These are phyloP conservation scores for Apiospora koreana DNA, from an alignment of 2,329 filamentous ascomycete species.

Conservation along the genomic window DNA sequence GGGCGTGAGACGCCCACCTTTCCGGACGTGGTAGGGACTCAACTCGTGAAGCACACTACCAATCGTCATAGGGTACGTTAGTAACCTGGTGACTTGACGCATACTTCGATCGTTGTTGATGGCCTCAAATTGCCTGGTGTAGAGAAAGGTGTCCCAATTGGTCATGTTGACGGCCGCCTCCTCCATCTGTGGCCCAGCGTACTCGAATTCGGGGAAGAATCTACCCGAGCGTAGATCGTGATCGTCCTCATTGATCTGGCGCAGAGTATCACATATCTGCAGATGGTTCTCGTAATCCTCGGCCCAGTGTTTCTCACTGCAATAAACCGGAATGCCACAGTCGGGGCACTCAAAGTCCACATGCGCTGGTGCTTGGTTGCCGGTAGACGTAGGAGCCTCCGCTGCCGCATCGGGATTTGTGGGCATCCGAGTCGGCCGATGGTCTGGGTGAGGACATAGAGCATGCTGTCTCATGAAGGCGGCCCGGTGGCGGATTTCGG, in stretches of 20 bases:
- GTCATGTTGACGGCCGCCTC: slow-evolving; percentile 95
- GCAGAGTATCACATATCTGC: slow-evolving; percentile 86
- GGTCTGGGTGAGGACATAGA: slow-evolving; percentile 87
- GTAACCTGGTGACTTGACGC: slow-evolving; percentile 86
- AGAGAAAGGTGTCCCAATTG: slow-evolving; percentile 97
- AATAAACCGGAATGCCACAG: slow-evolving; percentile 91
- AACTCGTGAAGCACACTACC: slow-evolving; percentile 91
- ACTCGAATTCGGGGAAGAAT: slow-evolving; percentile 91
- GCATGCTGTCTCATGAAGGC: slow-evolving; percentile 92
- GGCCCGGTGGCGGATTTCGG: slow-evolving; percentile 83
- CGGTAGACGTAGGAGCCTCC: slow-evolving; percentile 51
- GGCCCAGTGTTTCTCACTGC: slow-evolving; percentile 92
- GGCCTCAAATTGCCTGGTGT: slow-evolving; percentile 86
- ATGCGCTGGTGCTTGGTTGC: slow-evolving; percentile 54
- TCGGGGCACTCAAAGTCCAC: slow-evolving; percentile 95
- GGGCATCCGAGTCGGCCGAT: slow-evolving; percentile 72
- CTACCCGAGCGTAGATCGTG: slow-evolving; percentile 90
- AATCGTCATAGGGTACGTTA: slow-evolving; percentile 93
- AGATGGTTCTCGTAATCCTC: slow-evolving; percentile 93
- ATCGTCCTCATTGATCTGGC: slow-evolving; percentile 96
- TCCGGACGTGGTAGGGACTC: slow-evolving; percentile 83
- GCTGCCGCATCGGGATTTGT: slow-evolving; percentile 65
- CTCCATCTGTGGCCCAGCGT: slow-evolving; percentile 86
- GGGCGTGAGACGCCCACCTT: slow-evolving; percentile 73
- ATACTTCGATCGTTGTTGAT: slow-evolving; percentile 89